A percentile compares a stretch with the other conserved stretches of the same genome.
Evolutionary conservation across 768 basidiomycete genomes (phyloP).

Genomic region (Tylopilus cervinicoccineus): DNA sequence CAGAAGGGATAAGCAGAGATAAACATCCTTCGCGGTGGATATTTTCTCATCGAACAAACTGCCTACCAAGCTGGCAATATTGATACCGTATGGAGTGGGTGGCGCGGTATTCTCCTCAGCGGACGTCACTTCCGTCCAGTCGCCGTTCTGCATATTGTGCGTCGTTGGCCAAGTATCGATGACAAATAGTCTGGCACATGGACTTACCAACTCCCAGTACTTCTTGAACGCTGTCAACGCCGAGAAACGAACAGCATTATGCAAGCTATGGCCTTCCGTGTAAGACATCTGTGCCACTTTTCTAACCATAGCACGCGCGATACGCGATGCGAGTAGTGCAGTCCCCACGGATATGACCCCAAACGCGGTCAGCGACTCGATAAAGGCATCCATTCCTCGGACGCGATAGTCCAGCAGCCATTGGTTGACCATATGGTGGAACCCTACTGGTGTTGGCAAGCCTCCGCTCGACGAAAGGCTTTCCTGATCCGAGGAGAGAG

Average conservation of each 20-base stretch:
- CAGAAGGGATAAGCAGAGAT: slow-evolving; percentile 28
- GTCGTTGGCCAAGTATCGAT: background rate
- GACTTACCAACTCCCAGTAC: slow-evolving; percentile 16
- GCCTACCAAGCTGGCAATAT: slow-evolving; percentile 32
- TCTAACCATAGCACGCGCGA: slow-evolving; percentile 10
- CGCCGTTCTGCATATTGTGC: slow-evolving; percentile 11
- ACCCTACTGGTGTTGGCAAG: slow-evolving; percentile 6
- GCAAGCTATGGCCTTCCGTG: slow-evolving; percentile 11
- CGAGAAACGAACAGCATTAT: slow-evolving; percentile 10
- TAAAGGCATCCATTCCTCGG: slow-evolving; percentile 13
- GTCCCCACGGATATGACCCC: slow-evolving; percentile 10
- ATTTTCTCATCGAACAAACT: slow-evolving; percentile 28
- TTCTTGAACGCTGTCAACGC: slow-evolving; percentile 15
- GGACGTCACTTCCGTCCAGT: slow-evolving; percentile 2
- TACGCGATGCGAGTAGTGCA: slow-evolving; percentile 13
- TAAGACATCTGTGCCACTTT: slow-evolving; percentile 6
- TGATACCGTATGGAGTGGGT: slow-evolving; percentile 18
- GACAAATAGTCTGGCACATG: background rate
- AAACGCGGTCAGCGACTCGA: slow-evolving; percentile 16
- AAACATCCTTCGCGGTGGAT: slow-evolving; percentile 23
- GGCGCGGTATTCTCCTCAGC: background rate
- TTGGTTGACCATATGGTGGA: slow-evolving; percentile 13
- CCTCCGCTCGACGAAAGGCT: slow-evolving; percentile 8
- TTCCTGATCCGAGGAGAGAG: slow-evolving; percentile 9
- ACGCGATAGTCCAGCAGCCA: slow-evolving; percentile 22